Base-by-base conservation (phyloP, 2,329 filamentous ascomycete genomes). In the Fusarium compactum region DNA sequence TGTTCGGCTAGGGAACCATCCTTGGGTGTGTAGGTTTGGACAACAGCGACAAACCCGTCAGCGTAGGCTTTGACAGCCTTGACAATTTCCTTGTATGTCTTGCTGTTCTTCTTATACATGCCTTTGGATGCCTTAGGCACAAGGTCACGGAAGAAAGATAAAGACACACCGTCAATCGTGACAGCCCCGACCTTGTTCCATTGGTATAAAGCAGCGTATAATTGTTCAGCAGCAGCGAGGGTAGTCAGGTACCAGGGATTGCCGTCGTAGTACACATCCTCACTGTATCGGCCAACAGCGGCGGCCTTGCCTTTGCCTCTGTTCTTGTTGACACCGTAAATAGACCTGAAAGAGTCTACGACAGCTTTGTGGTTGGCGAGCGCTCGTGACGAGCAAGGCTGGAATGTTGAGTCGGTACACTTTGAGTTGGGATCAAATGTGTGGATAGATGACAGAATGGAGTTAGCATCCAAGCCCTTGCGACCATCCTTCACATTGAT, bases 231-330 rank as follows among this genome's bases (percentile, higher is more conserved):
- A 2, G 91, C 91, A 2, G 91, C 91, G 25, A 92, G 83, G 5
- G 91, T 94, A 75, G 86, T 86, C 16, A 94, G 83, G 73, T 92
- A 91, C 92, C 92, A 94, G 3, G 92, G 92, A 77, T 95, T 93
- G 2, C 91, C 92, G 59, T 87, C 87, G 76, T 90, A 90, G 79
- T 94, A 95, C 2, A 83, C 79, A 74, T 95, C 92, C 77, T 92
- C 90, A 0, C 88, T 80, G 74, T 92, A 92, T 57, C 90, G 82
- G 46, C 90, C 90, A 8, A 90, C 82, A 18, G 87, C 84, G 12
- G 88, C 84, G 6, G 90, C 90, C 22, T 80, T 78, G 8, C 89
- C 88, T 44, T 85, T 77, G 6, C 85, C 73, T 51, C 89, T 87
- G 9, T 88, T 90, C 7, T 82, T 82, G 80, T 95, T 95, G 79